Base-by-base conservation (phyloP, 805 yeast genomes). In the Yarrowia keelungensis region DNA sequence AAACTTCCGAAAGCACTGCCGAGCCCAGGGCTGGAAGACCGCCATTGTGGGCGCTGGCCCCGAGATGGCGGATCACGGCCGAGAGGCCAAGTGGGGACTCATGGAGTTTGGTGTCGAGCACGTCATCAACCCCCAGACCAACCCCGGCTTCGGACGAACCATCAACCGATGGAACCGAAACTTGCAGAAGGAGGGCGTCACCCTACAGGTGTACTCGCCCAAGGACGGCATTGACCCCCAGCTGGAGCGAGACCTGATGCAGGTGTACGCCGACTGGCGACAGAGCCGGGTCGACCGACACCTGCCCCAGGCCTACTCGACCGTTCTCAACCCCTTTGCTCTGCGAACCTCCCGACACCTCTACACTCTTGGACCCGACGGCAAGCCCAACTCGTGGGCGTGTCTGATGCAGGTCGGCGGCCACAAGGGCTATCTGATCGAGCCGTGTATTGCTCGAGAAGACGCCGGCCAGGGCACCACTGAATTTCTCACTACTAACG, bases 311-410 rank as follows among this genome's bases (percentile, higher is more conserved):
- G 65, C 65, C n/a, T 59, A 59, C 43, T 59, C 65, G 36, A 59
- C 65, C 16, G 65, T 59, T 2, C 50, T 59, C 51, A 59, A 59
- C 51, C 65, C 65, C 42, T 59, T 59, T 12, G 65, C 65, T 26
- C 65, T 59, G 51, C 65, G 51, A 42, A 45, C 65, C 12, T 45
- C 65, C 32, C 50, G 65, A 42, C 65, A 59, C 26, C 51, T 59
- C 51, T 59, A 59, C 65, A 59, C 65, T 43, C 51, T 59, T 43
- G 65, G 51, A 15, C 51, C 39, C 51, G 51, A 59, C 32, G 65
- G 65, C 50, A 59, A 59, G 65, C 65, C 65, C 65, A 59, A 59
- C 65, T 59, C 65, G 12, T 59, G 65, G 65, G 65, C 65, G 4
- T 59, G 65, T 19, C 65, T 59, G 51, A 59, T 59, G 51, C 65